These are phyloP conservation scores for Scutellaria minor DNA, from an alignment of 257 asterid genomes.

Conservation along the genomic window DNA sequence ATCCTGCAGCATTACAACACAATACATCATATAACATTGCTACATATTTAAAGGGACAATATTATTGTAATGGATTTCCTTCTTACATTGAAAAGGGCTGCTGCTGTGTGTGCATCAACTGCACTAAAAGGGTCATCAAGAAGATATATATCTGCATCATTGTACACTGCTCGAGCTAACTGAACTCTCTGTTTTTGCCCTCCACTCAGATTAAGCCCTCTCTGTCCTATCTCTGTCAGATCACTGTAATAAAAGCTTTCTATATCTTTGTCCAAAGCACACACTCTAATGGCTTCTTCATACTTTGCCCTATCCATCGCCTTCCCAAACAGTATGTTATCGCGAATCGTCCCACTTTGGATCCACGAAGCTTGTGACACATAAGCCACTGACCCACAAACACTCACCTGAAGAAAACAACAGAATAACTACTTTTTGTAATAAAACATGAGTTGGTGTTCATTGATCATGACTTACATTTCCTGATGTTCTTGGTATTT, in stretches of 20 bases:
- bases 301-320: constrained; percentile 58
- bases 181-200: constrained; percentile 90
- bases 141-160: constrained; percentile 70
- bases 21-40: not conserved
- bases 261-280: constrained; percentile 74
- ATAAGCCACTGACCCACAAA: constrained; percentile 69
- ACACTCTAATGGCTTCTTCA: constrained; percentile 58
- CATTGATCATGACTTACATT: constrained; percentile 46
- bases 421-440: not conserved
- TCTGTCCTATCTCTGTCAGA: constrained; percentile 83
- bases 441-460: too few species aligned
- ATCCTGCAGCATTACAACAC: constrained; percentile 49
- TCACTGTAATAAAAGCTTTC: constrained; percentile 68
- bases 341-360: constrained; percentile 80
- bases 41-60: not conserved
- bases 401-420: constrained; percentile 52
- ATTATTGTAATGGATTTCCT: not conserved
- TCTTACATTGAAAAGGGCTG: constrained; percentile 67
- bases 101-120: constrained; percentile 87
- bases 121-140: constrained; percentile 94
- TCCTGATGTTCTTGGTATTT: constrained; percentile 70
- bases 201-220: constrained; percentile 86
- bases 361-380: constrained; percentile 86
- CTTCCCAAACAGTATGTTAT: constrained; percentile 75
- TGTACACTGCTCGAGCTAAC: constrained; percentile 82